Evolutionary conservation across 305 asterid species (phyloP), one percentile per base, ranked within the genome.

Genomic region (Fraxinus xanthoxyloides): DNA sequence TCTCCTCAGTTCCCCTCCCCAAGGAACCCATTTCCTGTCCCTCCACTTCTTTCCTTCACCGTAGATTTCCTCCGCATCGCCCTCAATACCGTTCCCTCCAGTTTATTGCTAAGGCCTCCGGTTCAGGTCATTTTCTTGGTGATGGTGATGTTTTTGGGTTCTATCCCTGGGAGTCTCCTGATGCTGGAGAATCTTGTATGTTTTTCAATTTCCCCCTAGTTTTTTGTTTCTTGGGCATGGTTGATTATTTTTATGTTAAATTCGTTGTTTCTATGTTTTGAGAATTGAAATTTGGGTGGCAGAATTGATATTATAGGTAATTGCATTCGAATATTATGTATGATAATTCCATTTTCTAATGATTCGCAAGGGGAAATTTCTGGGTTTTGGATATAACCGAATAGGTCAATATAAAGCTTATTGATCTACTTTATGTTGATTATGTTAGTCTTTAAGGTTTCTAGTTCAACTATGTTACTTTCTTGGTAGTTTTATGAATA

Each of bases 111-210:
- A 83, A 79, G 56, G 82, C 90, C 63, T 83, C 90, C 34, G 86
- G 86, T 24, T 88, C 92, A 0, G 40, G 82, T 32, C 83, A 87
- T 80, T 89, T 84, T 80, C 84, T 80, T 40, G 91, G 88, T n/a
- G 93, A 89, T 32, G 93, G 87, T 26, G 89, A 77, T 30, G 36
- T 72, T 26, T 89, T 84, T 76, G 94, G 94, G 1, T 80, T 83
- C 15, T 90, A 85, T 79, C 94, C 94, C 5, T 90, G 94, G 94
- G 90, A 90, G 56, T 86, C 85, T 83, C 63, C 86, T 0, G 87
- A 87, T 48, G 28, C 87, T 32, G 79, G 84, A 46, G 89, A 84
- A 24, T 89, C 91, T 15, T 84, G 92, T 90, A 38, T 6, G 79
- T 82, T 85, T 82, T 38, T 80, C 72, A 26, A 12, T 63, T 63